Base-by-base conservation (phyloP, 2,329 filamentous ascomycete species). In the Chaetomium globosum region DNA sequence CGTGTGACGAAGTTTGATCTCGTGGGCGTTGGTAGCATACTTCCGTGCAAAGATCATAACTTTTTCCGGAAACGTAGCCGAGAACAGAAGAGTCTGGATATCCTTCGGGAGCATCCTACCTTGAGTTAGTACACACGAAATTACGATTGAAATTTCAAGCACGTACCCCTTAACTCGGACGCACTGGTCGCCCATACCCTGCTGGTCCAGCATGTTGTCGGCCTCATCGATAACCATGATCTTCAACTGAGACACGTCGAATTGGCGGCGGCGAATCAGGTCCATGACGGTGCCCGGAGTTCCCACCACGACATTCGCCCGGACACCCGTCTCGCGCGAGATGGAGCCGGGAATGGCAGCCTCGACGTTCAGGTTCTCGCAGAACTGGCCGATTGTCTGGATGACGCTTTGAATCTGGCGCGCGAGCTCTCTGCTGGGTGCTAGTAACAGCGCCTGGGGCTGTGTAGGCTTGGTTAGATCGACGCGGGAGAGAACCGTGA, bases 181-280 rank as follows among this genome's bases (percentile, higher is more conserved):
- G 78, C 94, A 98, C 79, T 99, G 95, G 65, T 98, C 95, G 60
- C 95, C 95, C 63, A 99, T 83, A 59, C 95, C 94, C 79, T 97
- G 92, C 78, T 94, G 90, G 75, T 98, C 95, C 66, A 99, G 82
- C 95, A 99, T 99, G 80, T 97, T 98, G 80, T 99, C 95, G 64
- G 95, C 95, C 80, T 99, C 95, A 74, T 99, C 95, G 61, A 99
- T 84, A 63, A 97, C 94, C 67, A 99, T 84, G 9, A 96, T 85
- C 77, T 88, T 91, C 71, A 99, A 82, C 65, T 87, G 80, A 21
- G 84, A 86, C 0, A 87, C 78, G 71, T 96, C 87, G 69, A 99
- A 84, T 74, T 91, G 85, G 70, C 87, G 85, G 72, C 89, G 87
- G 73, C 89, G 89, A 73, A 97, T 89, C 72, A 95, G 83, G 74